Base-by-base conservation (phyloP, 768 basidiomycete species). In the Russula dissimulans region DNA sequence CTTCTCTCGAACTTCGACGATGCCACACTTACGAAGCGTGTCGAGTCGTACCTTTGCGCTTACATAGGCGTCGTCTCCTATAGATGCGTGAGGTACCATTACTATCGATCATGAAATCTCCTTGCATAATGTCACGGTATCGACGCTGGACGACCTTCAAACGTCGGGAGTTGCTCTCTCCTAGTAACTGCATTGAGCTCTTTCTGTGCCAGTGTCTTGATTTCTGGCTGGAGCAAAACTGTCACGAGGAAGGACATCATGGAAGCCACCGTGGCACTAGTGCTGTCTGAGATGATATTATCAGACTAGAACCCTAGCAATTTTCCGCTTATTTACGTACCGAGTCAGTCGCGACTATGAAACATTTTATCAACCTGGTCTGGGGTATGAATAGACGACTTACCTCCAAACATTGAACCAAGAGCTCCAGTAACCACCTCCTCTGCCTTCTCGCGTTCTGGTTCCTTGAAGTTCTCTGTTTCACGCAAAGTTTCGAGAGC, bases 111-210 rank as follows among this genome's bases (percentile, higher is more conserved):
- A 22, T n/a, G 17, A 42, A 11, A 31, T 4, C 8, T 17, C 70
- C 50, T 62, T 65, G 42, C 69, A 62, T 7, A 71, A 3, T 0
- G 64, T 26, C 22, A 26, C 22, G 22, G 2, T 65, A 17, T 65
- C 57, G 39, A 69, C 41, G 53, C 38, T 29, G 54, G 14, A 39
- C 70, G 65, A 44, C 72, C 71, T 15, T 51, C 54, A 43, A 68
- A 63, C 5, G 58, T 67, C 6, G 73, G 73, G 12, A 74, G 64
- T 46, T 71, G 52, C 44, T 66, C 59, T 32, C 57, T 12, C 11
- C 67, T 68, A 12, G 68, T 62, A 34, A 70, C 62, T 1, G 44
- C 39, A 52, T 71, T 70, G 7, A 73, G 59, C 42, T 73, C 71
- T 5, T 50, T 57, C 50, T 72, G 71, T 4, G 71, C 72, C 26